phyloP scores from a whole-genome alignment of 495 filamentous ascomycete genomes.

The Penicillium coprophilum region DNA sequence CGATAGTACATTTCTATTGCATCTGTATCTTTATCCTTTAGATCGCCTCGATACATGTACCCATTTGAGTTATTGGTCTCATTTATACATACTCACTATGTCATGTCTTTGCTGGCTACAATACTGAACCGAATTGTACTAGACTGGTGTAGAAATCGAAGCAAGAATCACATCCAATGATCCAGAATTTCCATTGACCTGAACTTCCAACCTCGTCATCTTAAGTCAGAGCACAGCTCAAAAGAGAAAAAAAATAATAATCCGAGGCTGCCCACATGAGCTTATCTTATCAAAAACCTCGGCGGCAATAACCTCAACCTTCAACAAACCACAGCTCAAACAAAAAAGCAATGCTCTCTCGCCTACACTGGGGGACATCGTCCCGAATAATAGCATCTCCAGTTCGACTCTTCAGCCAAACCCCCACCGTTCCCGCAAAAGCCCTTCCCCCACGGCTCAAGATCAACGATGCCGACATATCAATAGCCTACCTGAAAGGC shows the following conservation, averaged over 20 bases:
- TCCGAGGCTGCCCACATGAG: background rate
- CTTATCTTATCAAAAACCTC: slow-evolving; percentile 11
- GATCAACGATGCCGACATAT: slow-evolving; percentile 74
- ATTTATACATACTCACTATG: background rate
- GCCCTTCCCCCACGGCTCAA: slow-evolving; percentile 72
- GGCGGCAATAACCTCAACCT: background rate
- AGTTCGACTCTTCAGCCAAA: slow-evolving; percentile 30
- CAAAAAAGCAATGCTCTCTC: slow-evolving; percentile 12
- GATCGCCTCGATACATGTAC: background rate
- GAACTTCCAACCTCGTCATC: background rate
- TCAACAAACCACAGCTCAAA: background rate
- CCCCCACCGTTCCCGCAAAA: slow-evolving; percentile 39
- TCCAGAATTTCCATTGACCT: background rate
- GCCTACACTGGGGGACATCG: background rate
- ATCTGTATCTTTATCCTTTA: background rate
- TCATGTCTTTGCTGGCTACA: background rate
- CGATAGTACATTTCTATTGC: background rate
- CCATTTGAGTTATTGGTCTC: background rate
- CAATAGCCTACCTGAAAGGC: slow-evolving; percentile 84
- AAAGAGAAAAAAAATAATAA: background rate
- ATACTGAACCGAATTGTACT: background rate
- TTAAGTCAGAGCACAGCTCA: background rate
- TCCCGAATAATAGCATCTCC: background rate
- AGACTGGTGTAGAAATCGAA: background rate
- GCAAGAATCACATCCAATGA: background rate